Base-by-base conservation (phyloP, 257 asterid species). In the Lantana camara region DNA sequence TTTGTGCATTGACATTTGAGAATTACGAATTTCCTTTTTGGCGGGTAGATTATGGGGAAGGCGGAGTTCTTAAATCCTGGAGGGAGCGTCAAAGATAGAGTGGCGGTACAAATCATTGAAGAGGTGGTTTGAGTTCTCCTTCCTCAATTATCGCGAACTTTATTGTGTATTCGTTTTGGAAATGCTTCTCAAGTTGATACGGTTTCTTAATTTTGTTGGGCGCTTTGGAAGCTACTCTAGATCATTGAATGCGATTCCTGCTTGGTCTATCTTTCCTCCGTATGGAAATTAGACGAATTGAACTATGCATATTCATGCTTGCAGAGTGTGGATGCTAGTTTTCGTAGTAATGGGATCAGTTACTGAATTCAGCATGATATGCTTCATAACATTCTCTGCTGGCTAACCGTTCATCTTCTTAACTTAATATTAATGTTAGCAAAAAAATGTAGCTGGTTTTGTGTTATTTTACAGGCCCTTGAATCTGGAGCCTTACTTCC, bases 31-130 rank as follows among this genome's bases (percentile, higher is more conserved):
- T 11, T 53, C n/a, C 8, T 38, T 27, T 61, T 53, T 56, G 21
- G 41, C 44, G 37, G 44, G 67, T 75, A 93, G 99, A 93, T 93
- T 79, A 64, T 85, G 64, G 99, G 97, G 19, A 93, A 93, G 71
- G 97, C 97, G 8, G 99, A 93, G 80, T 93, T 93, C 75, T 75
- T 90, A 74, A 93, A 93, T 64, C 99, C 99, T 14, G 97, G 99
- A 30, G 99, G 99, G 45, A 93, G 97, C 67, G 97, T 93, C 45
- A 90, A 93, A 77, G 99, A 93, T 62, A 82, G 97, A 72, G 96
- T 90, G 42, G 97, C 97, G 0, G 90, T 93, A 53, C 83, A 90
- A 75, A 88, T 93, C 66, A 82, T 93, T 63, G 85, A 93, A 83
- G 99, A 93, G 95, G 97, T 90, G 44, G 11, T 16, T 62, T 53